Base-by-base conservation (phyloP, 2,329 filamentous ascomycete species). In the Alternaria sp. region DNA sequence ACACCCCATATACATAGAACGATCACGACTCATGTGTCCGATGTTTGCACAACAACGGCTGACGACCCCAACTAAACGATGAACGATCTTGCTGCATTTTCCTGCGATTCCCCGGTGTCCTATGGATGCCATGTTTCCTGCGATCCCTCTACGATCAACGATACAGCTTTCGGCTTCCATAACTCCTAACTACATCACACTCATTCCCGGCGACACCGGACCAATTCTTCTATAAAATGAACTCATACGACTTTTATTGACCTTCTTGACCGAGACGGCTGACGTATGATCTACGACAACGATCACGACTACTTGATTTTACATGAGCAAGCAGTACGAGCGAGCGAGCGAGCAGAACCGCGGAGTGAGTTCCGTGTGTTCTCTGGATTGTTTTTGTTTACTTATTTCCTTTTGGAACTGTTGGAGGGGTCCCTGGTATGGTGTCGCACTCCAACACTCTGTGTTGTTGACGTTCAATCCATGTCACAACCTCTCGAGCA, bases 101-200 rank as follows among this genome's bases (percentile, higher is more conserved):
- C 54, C 64, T 75, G 75, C 75, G 75, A 77, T 78, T 78, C 72
- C 74, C 75, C 74, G 73, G 74, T 73, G 70, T 74, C 69, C 55
- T 65, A 48, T 62, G 65, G 67, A 76, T 63, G 73, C 73, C 70
- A 75, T 64, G 73, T 77, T 43, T 43, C 46, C 75, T 61, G 72
- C 67, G 73, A 72, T 63, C 62, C n/a, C n/a, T 41, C 30, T 30
- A 41, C 16, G 47, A 56, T 54, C 57, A 65, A 62, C 54, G 52
- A 60, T 51, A 49, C 46, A 51, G 43, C 54, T 52, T 65, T 54
- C 58, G 65, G 67, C 55, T 51, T 54, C 68, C 62, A 64, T 34
- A n/a, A 36, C 6, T 55, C 64, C 72, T 68, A 73, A 75, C 72
- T 75, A 70, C 52, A 59, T 61, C 61, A 73, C 74, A 67, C 67